Percentiles rank a stretch among this genome's conserved stretches.
Conservation (phyloP, 2,329 filamentous ascomycete species). For the Alternaria triticina region DNA sequence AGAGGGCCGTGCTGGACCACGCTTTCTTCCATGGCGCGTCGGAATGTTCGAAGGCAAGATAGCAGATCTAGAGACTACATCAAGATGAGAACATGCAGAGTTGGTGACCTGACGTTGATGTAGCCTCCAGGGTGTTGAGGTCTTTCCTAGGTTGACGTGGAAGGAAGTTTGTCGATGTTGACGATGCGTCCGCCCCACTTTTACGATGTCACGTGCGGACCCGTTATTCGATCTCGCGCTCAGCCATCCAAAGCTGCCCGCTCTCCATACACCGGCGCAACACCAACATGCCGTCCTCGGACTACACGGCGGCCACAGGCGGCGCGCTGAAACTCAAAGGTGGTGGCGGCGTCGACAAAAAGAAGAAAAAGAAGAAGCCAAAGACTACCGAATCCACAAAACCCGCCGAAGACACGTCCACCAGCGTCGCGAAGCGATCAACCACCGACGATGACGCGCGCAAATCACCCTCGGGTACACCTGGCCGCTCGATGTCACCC, state of each 20-base stretch:
- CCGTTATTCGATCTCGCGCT: constrained; percentile 4
- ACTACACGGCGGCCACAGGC: constrained; percentile 72
- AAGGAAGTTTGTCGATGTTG: not conserved
- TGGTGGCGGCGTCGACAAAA: constrained; percentile 68
- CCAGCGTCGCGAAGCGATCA: constrained; percentile 27
- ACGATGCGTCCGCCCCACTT: not conserved
- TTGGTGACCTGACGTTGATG: not conserved
- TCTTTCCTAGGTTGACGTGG: not conserved
- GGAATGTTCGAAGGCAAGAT: not conserved
- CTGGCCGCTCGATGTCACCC: constrained; percentile 44
- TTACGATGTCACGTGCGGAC: constrained; percentile 1
- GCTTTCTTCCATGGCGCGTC: not conserved
- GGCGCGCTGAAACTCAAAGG: constrained; percentile 89
- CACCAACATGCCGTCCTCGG: constrained; percentile 70
- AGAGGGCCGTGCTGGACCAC: not conserved
- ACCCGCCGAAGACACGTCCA: constrained; percentile 15
- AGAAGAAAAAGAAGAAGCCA: constrained; percentile 60
- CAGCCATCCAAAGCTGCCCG: constrained; percentile 2
- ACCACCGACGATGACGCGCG: constrained; percentile 9
- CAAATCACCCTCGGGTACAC: constrained; percentile 29
- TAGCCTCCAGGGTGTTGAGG: not conserved
- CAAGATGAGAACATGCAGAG: not conserved
- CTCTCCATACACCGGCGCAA: constrained; percentile 1
- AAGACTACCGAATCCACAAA: constrained; percentile 36
- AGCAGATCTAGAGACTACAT: not conserved